These are phyloP conservation scores for Pichia eremophila DNA, from an alignment of 805 yeast genomes.

Conservation along the genomic window DNA sequence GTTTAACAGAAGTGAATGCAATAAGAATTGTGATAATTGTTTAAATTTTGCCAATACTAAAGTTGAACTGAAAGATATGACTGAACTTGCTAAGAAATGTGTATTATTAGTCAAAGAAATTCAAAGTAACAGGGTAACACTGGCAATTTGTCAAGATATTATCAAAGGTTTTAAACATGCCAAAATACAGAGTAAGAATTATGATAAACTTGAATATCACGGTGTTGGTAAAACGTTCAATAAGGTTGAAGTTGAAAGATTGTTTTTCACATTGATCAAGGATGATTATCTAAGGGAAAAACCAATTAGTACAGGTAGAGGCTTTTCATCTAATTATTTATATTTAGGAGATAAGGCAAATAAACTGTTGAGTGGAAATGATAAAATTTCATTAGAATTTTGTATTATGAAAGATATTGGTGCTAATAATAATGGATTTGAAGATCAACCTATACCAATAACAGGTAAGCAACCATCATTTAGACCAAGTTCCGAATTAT, in stretches of 20 bases:
- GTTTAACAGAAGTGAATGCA: conserved; percentile 59
- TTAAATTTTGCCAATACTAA: conserved; percentile 31
- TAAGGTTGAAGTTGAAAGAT: conserved; percentile 69
- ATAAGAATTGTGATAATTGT: conserved; percentile 82
- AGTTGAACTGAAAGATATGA: conserved; percentile 55
- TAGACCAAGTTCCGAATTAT: conserved; percentile 8
- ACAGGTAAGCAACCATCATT: conserved; percentile 4
- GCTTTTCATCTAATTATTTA: conserved; percentile 74
- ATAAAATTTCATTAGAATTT: conserved; percentile 18
- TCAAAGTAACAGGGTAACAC: conserved; percentile 56
- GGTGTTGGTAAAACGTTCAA: conserved; percentile 61
- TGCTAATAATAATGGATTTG: not conserved
- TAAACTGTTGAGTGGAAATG: conserved; percentile 30
- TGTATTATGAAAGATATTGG: not conserved
- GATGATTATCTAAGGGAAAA: conserved; percentile 62
- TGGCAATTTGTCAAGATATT: conserved; percentile 73
- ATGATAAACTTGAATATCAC: conserved; percentile 48
- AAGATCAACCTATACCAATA: not conserved
- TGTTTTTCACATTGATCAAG: conserved; percentile 68
- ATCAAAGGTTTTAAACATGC: conserved; percentile 61
- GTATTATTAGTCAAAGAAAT: conserved; percentile 49
- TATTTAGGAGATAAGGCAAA: conserved; percentile 49
- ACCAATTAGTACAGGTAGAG: conserved; percentile 56
- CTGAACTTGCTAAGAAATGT: conserved; percentile 50
- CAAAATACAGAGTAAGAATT: conserved; percentile 56